A percentile compares a stretch with the other conserved stretches of the same genome.
Conservation (phyloP, 1,139 yeast genomes). For the Nadsonia starkeyi-henricii region DNA sequence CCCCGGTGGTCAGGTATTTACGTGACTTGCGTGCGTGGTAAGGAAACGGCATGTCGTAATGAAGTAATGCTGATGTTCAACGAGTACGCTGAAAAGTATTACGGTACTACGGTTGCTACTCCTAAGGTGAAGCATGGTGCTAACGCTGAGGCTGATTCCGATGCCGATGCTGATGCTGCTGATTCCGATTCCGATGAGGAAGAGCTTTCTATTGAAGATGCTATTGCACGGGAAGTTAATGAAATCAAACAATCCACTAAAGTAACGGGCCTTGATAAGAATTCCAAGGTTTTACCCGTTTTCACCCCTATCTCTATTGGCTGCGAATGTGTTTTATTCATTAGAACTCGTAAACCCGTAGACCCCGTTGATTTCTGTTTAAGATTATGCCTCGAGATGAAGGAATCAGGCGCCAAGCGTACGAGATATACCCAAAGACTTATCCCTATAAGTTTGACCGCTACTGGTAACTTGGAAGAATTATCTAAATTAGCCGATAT, state of each 20-base stretch:
- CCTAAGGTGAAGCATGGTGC: conserved; percentile 30
- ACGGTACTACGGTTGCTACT: conserved; percentile 26
- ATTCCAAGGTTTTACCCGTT: conserved; percentile 32
- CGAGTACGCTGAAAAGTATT: conserved; percentile 26
- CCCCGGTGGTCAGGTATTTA: conserved; percentile 76
- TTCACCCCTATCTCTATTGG: conserved; percentile 55
- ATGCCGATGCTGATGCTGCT: conserved; percentile 22
- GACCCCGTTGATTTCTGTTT: conserved; percentile 61
- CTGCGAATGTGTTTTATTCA: conserved; percentile 72
- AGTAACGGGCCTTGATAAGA: conserved; percentile 11
- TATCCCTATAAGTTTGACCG: conserved; percentile 67
- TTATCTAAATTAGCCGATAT: conserved; percentile 40
- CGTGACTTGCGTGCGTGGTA: conserved; percentile 72
- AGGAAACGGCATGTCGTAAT: conserved; percentile 59
- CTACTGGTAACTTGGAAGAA: conserved; percentile 58
- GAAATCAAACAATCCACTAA: conserved; percentile 34
- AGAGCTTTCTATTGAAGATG: conserved; percentile 52
- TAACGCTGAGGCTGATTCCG: conserved; percentile 21
- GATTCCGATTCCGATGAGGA: conserved; percentile 24
- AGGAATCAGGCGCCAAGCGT: conserved; percentile 35
- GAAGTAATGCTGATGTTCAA: conserved; percentile 54
- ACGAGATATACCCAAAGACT: conserved; percentile 62
- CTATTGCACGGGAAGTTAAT: conserved; percentile 52
- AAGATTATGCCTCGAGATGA: conserved; percentile 46
- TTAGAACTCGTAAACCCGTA: conserved; percentile 65